Evolutionary conservation across 495 filamentous ascomycete species (phyloP).

Genomic region (Jackrogersella minutella): DNA sequence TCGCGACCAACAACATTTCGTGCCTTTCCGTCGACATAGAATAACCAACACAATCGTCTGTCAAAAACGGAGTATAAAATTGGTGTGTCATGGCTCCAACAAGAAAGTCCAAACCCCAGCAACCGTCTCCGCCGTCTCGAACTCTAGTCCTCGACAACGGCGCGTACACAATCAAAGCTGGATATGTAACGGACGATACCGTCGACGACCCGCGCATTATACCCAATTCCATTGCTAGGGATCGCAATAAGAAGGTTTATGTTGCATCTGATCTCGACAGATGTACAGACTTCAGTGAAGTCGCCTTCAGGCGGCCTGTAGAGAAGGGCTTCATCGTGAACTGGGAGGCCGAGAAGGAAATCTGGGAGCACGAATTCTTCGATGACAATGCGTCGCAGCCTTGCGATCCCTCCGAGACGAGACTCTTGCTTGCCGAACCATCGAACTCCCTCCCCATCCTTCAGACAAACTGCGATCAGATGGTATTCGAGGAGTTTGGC

Average conservation of each 20-base stretch:
- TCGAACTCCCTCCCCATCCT: constrained; percentile 84
- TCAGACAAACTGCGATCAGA: constrained; percentile 91
- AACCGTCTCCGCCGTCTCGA: constrained; percentile 60
- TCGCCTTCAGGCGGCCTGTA: constrained; percentile 85
- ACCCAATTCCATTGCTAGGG: constrained; percentile 87
- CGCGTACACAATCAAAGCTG: constrained; percentile 91
- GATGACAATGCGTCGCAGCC: constrained; percentile 70
- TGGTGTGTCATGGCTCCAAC: constrained; percentile 51
- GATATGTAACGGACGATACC: constrained; percentile 66
- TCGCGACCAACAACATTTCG: too few relatives aligned
- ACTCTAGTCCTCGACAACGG: constrained; percentile 96
- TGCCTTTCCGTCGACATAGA: background rate
- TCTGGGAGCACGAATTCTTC: constrained; percentile 93
- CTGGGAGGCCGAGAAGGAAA: constrained; percentile 95
- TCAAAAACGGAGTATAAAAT: too few relatives aligned
- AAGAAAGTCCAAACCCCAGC: constrained; percentile 51
- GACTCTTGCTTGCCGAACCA: constrained; percentile 85
- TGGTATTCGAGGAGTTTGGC: constrained; percentile 98
- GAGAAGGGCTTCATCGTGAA: constrained; percentile 97
- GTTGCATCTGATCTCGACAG: constrained; percentile 81
- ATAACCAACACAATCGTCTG: too few relatives aligned
- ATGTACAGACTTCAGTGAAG: constrained; percentile 89
- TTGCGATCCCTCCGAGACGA: constrained; percentile 81
- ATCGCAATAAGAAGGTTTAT: constrained; percentile 78
- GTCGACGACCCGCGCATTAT: constrained; percentile 71